phyloP scores from a whole-genome alignment of 2,329 filamentous ascomycete genomes.

The Botryotinia narcissicola region DNA sequence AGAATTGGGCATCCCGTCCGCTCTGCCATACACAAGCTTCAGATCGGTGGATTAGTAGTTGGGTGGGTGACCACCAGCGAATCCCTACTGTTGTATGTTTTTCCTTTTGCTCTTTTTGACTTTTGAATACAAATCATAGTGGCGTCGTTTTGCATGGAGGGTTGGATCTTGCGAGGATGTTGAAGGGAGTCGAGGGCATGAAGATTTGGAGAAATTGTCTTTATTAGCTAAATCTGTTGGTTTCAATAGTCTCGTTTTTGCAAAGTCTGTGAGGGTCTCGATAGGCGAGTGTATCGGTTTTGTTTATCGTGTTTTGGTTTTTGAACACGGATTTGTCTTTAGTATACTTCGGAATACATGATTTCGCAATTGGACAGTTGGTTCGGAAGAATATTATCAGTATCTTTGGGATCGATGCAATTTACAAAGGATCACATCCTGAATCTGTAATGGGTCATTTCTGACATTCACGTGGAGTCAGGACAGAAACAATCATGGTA shows the following conservation, averaged over 20 bases:
- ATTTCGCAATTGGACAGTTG: too few species aligned
- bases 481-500: too few species aligned
- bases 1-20: background rate
- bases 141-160: too few species aligned
- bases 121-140: fast-evolving
- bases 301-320: background rate
- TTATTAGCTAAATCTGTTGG: fast-evolving
- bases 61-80: background rate
- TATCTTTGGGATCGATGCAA: too few species aligned
- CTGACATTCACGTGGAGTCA: too few species aligned
- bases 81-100: background rate
- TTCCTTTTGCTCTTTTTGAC: background rate
- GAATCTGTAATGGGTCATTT: too few species aligned
- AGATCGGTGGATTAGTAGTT: background rate
- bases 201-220: background rate
- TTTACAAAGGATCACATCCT: too few species aligned
- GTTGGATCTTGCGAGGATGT: background rate
- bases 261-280: too few species aligned
- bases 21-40: background rate
- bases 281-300: background rate
- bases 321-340: too few species aligned
- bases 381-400: too few species aligned
- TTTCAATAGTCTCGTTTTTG: background rate
- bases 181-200: background rate
- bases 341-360: too few species aligned